These are phyloP conservation scores for Suillus americanus DNA, from an alignment of 768 basidiomycete species.

Conservation along the genomic window DNA sequence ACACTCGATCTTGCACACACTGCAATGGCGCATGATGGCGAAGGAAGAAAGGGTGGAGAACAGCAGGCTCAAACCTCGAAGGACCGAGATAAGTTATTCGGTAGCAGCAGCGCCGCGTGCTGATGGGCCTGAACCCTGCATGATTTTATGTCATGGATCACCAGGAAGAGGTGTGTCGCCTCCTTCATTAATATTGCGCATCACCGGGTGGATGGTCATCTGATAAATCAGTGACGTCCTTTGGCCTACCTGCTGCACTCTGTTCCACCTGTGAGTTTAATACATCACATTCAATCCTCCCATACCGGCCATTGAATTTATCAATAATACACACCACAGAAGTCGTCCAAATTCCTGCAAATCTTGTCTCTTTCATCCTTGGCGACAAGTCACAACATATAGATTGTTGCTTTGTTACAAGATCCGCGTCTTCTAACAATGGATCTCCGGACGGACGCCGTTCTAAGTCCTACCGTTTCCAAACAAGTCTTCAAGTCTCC, in stretches of 20 bases:
- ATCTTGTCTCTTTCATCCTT: not conserved
- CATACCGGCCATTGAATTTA: not conserved
- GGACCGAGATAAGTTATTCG: not conserved
- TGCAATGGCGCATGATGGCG: not conserved
- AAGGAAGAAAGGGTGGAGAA: not conserved
- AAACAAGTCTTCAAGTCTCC: too few relatives aligned
- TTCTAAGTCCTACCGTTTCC: too few relatives aligned
- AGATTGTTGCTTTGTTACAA: not conserved
- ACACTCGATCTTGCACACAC: conserved; percentile 18
- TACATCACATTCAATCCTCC: not conserved
- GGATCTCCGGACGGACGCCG: too few relatives aligned
- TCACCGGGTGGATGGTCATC: too few relatives aligned
- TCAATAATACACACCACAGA: not conserved
- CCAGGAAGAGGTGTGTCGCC: not conserved
- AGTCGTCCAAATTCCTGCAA: not conserved
- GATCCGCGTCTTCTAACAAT: too few relatives aligned
- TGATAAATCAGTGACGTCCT: not conserved
- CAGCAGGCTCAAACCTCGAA: not conserved
- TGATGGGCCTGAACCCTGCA: not conserved
- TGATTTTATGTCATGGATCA: not conserved
- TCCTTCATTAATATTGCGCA: not conserved
- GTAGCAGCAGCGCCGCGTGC: not conserved
- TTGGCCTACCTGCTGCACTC: too few relatives aligned
- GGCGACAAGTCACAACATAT: not conserved
- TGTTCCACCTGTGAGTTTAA: not conserved